Percentiles rank a stretch among this genome's conserved stretches.
phyloP scores from a whole-genome alignment of 305 asterid genomes.

The Fraxinus sp. region DNA sequence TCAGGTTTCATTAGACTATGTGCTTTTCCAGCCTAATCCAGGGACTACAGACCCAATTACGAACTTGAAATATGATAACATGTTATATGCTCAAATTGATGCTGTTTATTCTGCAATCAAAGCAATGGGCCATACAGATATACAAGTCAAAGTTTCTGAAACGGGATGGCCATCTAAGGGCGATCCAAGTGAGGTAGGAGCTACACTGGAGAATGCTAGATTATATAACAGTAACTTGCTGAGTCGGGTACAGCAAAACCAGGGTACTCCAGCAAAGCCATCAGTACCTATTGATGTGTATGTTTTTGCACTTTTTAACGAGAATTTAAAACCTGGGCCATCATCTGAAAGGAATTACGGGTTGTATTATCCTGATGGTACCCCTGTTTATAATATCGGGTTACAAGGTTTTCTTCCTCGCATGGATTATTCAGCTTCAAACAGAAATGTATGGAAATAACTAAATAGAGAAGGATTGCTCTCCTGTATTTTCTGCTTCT shows the following conservation, averaged over 20 bases:
- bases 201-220: conserved; percentile 69
- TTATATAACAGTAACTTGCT: conserved; percentile 67
- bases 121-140: conserved; percentile 55
- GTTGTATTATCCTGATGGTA: conserved; percentile 65
- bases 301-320: conserved; percentile 81
- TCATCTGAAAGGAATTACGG: conserved; percentile 80
- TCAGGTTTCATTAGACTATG: conserved; percentile 54
- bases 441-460: conserved; percentile 42
- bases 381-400: conserved; percentile 73
- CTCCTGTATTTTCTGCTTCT: neutral
- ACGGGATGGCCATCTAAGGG: conserved; percentile 96
- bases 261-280: conserved; percentile 81
- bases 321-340: conserved; percentile 75
- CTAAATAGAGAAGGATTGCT: neutral
- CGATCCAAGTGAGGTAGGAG: conserved; percentile 69
- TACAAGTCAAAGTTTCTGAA: conserved; percentile 69
- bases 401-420: conserved; percentile 60
- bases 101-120: conserved; percentile 77
- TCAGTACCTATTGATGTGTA: conserved; percentile 61
- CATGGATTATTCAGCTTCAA: conserved; percentile 63
- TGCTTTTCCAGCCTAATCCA: conserved; percentile 62
- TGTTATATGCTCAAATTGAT: conserved; percentile 85
- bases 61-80: conserved; percentile 71
- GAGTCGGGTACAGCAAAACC: conserved; percentile 42
- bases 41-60: conserved; percentile 58